Evolutionary conservation across 306 rosid genomes (phyloP), one percentile per base, ranked within the genome.

Genomic region (Quillaja saponaria): DNA sequence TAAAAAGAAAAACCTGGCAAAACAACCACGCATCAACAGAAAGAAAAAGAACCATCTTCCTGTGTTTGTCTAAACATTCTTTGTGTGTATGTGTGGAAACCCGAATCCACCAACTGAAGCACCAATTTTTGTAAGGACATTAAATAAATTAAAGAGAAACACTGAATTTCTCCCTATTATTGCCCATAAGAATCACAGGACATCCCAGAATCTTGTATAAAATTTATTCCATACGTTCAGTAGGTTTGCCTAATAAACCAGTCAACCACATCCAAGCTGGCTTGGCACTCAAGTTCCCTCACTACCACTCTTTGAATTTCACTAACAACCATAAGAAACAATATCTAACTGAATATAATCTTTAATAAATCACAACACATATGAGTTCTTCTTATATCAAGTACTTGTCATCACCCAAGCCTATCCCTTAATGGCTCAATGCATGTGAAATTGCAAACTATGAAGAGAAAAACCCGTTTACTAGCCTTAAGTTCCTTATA

Each of bases 391-490:
- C 59, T 52, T 35, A 37, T 44, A 44, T 7, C 28, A 62, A 45
- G 61, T 17, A 31, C 39, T 28, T 25, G 6, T 40, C 20, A 40
- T 42, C 10, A 58, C 13, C 34, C 14, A n/a, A 42, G 37, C 49
- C 9, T n/a, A 15, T 38, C 39, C 40, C 7, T 13, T 40, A 39
- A 20, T 20, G 50, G 25, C 14, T 58, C 25, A 18, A 4, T 58
- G 34, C 49, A 13, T 58, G n/a, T n/a, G n/a, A n/a, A n/a, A n/a
- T n/a, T n/a, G 13, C 20, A 12, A 13, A 40, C 14, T 15, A 10
- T n/a, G 37, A 38, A 64, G 20, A 55, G 34, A 12, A 20, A 50
- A 62, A 35, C 58, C 50, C 60, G 34, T 51, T 63, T 13, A 63
- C 53, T 25, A 48, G 15, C 25, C 21, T 52, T 20, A 25, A 40